phyloP scores from a whole-genome alignment of 192 early-diverging fungal genomes.

The Lunasporangiospora selenospora region DNA sequence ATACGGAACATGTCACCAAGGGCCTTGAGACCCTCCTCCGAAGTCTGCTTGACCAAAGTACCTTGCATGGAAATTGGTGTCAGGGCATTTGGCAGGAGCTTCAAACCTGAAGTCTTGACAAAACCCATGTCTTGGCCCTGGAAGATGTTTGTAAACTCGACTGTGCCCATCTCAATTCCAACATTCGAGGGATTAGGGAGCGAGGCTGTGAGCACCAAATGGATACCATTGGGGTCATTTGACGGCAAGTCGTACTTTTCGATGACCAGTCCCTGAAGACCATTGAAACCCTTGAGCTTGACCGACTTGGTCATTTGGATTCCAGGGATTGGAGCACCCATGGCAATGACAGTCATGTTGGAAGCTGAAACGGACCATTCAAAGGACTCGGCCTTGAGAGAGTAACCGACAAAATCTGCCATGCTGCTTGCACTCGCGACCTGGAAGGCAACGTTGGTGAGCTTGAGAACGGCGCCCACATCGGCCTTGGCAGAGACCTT shows the following conservation, averaged over 20 bases:
- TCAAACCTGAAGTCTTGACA: slow-evolving; percentile 34
- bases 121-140: slow-evolving; percentile 50
- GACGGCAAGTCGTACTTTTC: slow-evolving; percentile 57
- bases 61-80: slow-evolving; percentile 54
- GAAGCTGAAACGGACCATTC: slow-evolving; percentile 55
- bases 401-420: slow-evolving; percentile 56
- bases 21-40: slow-evolving; percentile 44
- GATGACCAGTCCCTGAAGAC: slow-evolving; percentile 48
- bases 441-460: slow-evolving; percentile 48
- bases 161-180: slow-evolving; percentile 60
- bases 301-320: slow-evolving; percentile 60
- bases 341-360: slow-evolving; percentile 58
- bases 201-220: slow-evolving; percentile 22
- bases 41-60: slow-evolving; percentile 57
- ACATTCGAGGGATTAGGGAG: slow-evolving; percentile 60
- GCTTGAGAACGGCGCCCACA: slow-evolving; percentile 56
- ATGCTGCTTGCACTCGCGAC: slow-evolving; percentile 49
- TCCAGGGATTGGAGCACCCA: slow-evolving; percentile 55
- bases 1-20: slow-evolving; percentile 60
- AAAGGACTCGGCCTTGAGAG: slow-evolving; percentile 54
- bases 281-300: slow-evolving; percentile 55
- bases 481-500: slow-evolving; percentile 49
- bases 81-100: slow-evolving; percentile 21
- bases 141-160: slow-evolving; percentile 52
- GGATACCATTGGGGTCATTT: slow-evolving; percentile 53